Base-by-base conservation (phyloP, 129 eudicot genomes). In the Chrysanthemum makinoi region DNA sequence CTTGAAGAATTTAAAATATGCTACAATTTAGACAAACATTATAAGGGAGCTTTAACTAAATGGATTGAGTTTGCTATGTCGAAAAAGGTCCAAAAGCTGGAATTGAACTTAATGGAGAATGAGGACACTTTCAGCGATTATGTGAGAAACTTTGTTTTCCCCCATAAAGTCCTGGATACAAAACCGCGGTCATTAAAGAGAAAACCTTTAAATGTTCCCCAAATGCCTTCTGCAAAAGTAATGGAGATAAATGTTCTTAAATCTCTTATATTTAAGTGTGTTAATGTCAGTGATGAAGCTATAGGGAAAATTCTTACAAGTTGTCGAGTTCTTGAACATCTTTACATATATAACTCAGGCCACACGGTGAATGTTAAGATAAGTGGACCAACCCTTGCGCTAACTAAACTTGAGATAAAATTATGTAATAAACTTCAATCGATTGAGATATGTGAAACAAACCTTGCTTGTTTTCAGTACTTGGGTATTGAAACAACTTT, bases 1-100 rank as follows among this genome's bases (percentile, higher is more conserved):
- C 3, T 85, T 19, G 73, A 82, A 54, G 62, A 68, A 9, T 65
- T 82, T 5, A 65, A 71, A 24, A 70, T 85, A 10, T 60, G 73
- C 44, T 85, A 58, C 51, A 74, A 72, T 65, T 44, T 85, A 50
- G 76, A 76, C 47, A 75, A 68, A 52, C 18, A 56, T 15, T 72
- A 72, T 1, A 73, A 66, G 57, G 19, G 12, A 17, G 76, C 70
- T 1, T 30, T 79, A 35, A 79, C 76, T 26, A 69, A 70, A 17
- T 85, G 87, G 90, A 58, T 82, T 17, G 66, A 79, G 54, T 85
- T 82, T 62, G 87, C 87, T 1, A 28, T 85, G n/a, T 30, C 69
- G 1, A 82, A 72, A 70, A 62, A 54, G 15, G 85, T 77, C 24
- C 74, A 72, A 28, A 80, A 51, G 43, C 80, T 82, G 7, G 86